Conservation (phyloP, 768 basidiomycete species). For the Agrocybe chaxingu region DNA sequence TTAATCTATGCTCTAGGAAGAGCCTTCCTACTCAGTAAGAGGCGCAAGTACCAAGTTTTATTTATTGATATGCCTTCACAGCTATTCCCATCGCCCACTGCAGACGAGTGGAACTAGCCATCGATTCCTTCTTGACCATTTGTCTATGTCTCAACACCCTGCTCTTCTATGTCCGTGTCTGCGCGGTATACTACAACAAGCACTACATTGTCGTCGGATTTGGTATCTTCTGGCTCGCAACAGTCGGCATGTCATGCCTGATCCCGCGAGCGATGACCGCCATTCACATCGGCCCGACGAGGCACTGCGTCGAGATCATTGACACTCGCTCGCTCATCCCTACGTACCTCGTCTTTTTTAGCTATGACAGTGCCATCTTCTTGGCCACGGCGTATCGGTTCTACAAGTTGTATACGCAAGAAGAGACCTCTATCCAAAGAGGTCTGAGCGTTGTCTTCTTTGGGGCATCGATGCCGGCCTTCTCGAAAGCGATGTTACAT, state of each 20-base stretch:
- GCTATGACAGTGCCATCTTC: too few relatives aligned
- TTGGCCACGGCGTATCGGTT: too few relatives aligned
- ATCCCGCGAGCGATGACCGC: constrained; percentile 20
- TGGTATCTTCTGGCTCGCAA: constrained; percentile 26
- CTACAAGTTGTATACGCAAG: neutral
- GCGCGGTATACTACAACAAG: constrained; percentile 18
- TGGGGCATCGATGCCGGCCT: constrained; percentile 2
- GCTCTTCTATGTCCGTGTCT: constrained; percentile 26
- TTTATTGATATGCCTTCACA: neutral
- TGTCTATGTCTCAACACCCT: constrained; percentile 17
- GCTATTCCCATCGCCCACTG: constrained; percentile 17
- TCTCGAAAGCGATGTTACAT: constrained; percentile 7
- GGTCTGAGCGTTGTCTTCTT: neutral
- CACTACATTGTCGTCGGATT: constrained; percentile 17
- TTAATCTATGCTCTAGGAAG: constrained; percentile 13
- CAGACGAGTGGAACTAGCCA: constrained; percentile 5
- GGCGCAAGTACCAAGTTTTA: too few relatives aligned
- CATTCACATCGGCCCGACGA: constrained; percentile 18
- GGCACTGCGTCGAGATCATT: constrained; percentile 20
- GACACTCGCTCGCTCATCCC: constrained; percentile 13
- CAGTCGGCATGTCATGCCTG: constrained; percentile 9
- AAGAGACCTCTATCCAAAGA: neutral
- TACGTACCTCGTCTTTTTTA: too few relatives aligned
- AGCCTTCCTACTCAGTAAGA: neutral
- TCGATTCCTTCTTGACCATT: constrained; percentile 18